Evolutionary conservation across 2,329 filamentous ascomycete genomes (phyloP).

Genomic region (Teratosphaeria nubilosa): DNA sequence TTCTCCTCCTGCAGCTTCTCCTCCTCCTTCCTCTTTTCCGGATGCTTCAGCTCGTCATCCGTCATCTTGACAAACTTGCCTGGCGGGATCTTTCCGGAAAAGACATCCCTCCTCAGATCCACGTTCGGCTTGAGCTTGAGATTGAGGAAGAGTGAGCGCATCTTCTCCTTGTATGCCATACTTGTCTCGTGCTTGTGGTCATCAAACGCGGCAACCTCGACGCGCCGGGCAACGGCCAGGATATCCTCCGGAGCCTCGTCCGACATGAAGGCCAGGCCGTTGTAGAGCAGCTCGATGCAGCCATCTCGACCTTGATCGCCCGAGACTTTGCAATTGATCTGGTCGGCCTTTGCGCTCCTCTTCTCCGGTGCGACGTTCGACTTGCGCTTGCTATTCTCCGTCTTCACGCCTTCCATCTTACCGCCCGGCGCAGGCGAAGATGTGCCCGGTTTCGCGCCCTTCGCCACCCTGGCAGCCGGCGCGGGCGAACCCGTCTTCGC

Average conservation of each 20-base stretch:
- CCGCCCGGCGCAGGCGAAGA: constrained; percentile 31
- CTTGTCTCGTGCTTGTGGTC: constrained; percentile 59
- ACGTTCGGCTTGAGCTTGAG: constrained; percentile 86
- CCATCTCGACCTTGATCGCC: constrained; percentile 65
- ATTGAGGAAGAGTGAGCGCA: constrained; percentile 87
- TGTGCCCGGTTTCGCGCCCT: constrained; percentile 28
- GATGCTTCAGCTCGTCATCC: constrained; percentile 82
- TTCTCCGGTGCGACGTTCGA: constrained; percentile 58
- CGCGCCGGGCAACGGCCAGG: constrained; percentile 53
- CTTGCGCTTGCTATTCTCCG: constrained; percentile 25
- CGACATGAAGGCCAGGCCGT: constrained; percentile 71
- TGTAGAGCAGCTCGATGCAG: constrained; percentile 86
- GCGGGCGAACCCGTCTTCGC: constrained; percentile 35
- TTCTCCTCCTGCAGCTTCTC: constrained; percentile 76
- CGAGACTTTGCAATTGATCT: constrained; percentile 67
- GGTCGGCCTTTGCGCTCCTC: constrained; percentile 72
- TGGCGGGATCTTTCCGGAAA: constrained; percentile 61
- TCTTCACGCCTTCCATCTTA: constrained; percentile 33
- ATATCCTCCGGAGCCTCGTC: constrained; percentile 53
- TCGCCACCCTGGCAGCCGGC: constrained; percentile 25
- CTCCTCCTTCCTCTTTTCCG: constrained; percentile 67
- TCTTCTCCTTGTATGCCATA: constrained; percentile 71
- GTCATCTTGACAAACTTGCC: constrained; percentile 75
- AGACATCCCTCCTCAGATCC: constrained; percentile 63
- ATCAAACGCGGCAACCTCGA: constrained; percentile 68